phyloP scores from a whole-genome alignment of 179 eudicot species.

The Spinacia oleracea region DNA sequence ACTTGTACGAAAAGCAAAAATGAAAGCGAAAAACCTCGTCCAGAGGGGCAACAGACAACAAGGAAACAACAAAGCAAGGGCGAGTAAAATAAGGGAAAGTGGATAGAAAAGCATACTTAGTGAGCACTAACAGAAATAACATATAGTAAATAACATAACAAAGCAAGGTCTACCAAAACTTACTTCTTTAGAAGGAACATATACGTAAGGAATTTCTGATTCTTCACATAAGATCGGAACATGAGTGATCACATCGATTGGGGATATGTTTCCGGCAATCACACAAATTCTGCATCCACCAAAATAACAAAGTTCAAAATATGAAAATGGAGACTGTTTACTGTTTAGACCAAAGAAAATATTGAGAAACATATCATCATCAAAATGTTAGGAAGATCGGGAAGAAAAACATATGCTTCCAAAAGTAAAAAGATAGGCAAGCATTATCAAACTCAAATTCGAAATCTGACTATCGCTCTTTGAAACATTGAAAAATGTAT shows the following conservation, averaged over 20 bases:
- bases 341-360: background rate
- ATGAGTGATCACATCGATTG: slow-evolving; percentile 95
- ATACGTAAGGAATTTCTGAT: slow-evolving; percentile 77
- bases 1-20: background rate
- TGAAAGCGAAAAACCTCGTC: background rate
- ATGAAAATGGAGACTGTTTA: background rate
- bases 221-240: slow-evolving; percentile 94
- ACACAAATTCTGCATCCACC: slow-evolving; percentile 72
- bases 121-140: background rate
- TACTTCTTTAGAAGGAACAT: slow-evolving; percentile 89
- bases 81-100: background rate
- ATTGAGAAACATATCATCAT: background rate
- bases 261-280: slow-evolving; percentile 97
- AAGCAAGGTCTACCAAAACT: slow-evolving; percentile 25
- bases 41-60: too few relatives aligned
- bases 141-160: background rate
- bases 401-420: background rate
- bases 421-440: background rate
- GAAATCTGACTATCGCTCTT: background rate
- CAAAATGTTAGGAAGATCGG: background rate
- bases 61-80: too few relatives aligned
- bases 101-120: background rate
- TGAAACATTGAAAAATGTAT: background rate
- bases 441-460: background rate
- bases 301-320: background rate